Conservation (phyloP, 2,329 filamentous ascomycete genomes). For the Taxawa tesnikishii region DNA sequence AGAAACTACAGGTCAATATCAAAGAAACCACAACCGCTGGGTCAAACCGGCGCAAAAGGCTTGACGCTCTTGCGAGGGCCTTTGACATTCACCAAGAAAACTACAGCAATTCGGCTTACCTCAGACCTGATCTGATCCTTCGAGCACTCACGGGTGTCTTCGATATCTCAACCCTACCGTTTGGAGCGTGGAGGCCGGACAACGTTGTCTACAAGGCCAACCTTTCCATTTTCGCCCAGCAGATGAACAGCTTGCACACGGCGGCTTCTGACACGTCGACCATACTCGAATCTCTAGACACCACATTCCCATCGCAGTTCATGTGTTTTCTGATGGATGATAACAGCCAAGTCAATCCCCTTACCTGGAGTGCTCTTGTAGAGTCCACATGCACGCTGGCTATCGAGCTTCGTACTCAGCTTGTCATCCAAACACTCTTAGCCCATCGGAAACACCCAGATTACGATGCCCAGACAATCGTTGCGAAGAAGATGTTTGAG, state of each 20-base stretch:
- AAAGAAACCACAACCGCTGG: conserved; percentile 18
- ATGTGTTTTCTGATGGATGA: conserved; percentile 11
- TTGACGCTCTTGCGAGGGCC: conserved; percentile 19
- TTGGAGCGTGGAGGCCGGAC: conserved; percentile 25
- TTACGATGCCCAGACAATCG: conserved; percentile 26
- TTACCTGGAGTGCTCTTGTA: conserved; percentile 7
- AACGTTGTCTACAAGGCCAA: conserved; percentile 32
- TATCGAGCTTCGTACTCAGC: conserved; percentile 43
- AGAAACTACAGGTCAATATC: conserved; percentile 14
- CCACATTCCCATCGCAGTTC: conserved; percentile 22
- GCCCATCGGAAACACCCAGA: conserved; percentile 1
- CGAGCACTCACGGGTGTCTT: conserved; percentile 24
- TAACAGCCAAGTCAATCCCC: too few species aligned
- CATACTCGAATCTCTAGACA: conserved; percentile 19
- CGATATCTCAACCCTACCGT: conserved; percentile 11
- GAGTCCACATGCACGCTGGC: conserved; percentile 21
- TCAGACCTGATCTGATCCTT: conserved; percentile 26
- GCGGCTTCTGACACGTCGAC: conserved; percentile 17
- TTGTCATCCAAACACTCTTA: conserved; percentile 3
- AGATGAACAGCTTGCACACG: conserved; percentile 19
- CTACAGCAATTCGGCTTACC: conserved; percentile 28
- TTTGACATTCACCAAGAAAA: conserved; percentile 22
- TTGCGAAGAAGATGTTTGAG: conserved; percentile 3
- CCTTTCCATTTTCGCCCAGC: conserved; percentile 27
- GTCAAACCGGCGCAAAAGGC: conserved; percentile 26